These are phyloP conservation scores for Lepidium didymum DNA, from an alignment of 345 rosid genomes.

Conservation along the genomic window DNA sequence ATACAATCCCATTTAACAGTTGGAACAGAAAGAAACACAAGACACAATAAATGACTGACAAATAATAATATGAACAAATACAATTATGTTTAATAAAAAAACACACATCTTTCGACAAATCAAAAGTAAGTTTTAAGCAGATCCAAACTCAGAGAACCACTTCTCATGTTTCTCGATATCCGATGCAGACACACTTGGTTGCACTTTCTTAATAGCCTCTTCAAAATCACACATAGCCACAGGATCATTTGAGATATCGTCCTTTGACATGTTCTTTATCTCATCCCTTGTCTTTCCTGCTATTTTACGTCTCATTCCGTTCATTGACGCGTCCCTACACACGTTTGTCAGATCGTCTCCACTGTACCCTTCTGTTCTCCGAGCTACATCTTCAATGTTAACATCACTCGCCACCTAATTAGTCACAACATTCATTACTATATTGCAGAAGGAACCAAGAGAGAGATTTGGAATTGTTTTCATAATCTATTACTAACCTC, in stretches of 20 bases:
- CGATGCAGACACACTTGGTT: conserved; percentile 80
- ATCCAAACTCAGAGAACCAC: conserved; percentile 93
- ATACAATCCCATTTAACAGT: neutral
- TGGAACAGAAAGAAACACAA: neutral
- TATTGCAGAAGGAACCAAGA: neutral
- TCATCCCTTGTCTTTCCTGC: conserved; percentile 98
- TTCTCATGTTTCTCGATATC: conserved; percentile 97
- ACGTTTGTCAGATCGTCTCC: conserved; percentile 99
- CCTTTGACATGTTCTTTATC: conserved; percentile 98
- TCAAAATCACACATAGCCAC: conserved; percentile 99
- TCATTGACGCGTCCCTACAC: conserved; percentile 96
- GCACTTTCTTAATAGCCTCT: conserved; percentile 91
- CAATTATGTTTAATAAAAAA: neutral
- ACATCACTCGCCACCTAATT: conserved; percentile 84
- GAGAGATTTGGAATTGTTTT: neutral
- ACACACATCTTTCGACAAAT: neutral
- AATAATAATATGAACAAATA: conserved; percentile 16
- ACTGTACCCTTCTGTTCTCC: conserved; percentile 89
- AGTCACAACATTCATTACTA: neutral
- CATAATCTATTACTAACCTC: conserved; percentile 50
- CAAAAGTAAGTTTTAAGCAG: conserved; percentile 44
- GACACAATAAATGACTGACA: neutral
- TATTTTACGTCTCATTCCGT: conserved; percentile 99
- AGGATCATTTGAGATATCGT: conserved; percentile 95
- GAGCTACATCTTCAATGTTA: conserved; percentile 84